These are phyloP conservation scores for Phaeophleospora eucalypticola DNA, from an alignment of 2,329 filamentous ascomycete species.

Conservation along the genomic window DNA sequence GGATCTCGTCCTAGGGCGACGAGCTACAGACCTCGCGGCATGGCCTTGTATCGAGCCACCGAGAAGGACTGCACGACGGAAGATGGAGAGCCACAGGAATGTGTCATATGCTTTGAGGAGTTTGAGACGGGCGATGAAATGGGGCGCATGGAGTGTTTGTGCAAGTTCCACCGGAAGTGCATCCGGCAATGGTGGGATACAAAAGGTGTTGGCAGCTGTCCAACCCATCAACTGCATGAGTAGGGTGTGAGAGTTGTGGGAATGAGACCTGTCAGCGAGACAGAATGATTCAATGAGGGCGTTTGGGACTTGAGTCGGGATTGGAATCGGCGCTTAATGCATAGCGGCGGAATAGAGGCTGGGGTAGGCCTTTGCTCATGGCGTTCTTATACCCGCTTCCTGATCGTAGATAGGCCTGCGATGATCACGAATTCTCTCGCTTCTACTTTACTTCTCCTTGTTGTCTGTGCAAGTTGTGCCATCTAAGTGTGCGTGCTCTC, in stretches of 20 bases:
- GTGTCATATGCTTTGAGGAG: slow-evolving; percentile 62
- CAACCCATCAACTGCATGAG: slow-evolving; percentile 53
- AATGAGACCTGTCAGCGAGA: background rate
- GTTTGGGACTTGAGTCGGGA: too few species aligned
- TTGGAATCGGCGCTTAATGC: too few species aligned
- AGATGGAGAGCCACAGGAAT: slow-evolving; percentile 51
- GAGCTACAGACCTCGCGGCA: slow-evolving; percentile 36
- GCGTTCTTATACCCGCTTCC: too few species aligned
- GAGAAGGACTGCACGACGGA: slow-evolving; percentile 60
- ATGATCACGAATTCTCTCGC: too few species aligned
- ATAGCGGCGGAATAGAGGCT: too few species aligned
- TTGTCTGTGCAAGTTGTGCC: too few species aligned
- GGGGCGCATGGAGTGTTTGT: slow-evolving; percentile 59
- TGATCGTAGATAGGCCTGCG: too few species aligned
- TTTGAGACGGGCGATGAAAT: slow-evolving; percentile 58
- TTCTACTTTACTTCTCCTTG: too few species aligned
- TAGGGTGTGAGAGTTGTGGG: too few species aligned
- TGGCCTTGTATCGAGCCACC: slow-evolving; percentile 54
- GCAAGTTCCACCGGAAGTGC: slow-evolving; percentile 60
- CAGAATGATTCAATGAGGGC: background rate
- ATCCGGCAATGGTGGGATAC: slow-evolving; percentile 58
- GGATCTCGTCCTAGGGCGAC: slow-evolving; percentile 22
- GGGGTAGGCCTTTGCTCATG: too few species aligned
- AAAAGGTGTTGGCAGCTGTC: slow-evolving; percentile 54
- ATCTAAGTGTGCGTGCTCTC: too few species aligned